These are phyloP conservation scores for Triglochin maritima DNA, from an alignment of 106 monocot genomes.

Conservation along the genomic window DNA sequence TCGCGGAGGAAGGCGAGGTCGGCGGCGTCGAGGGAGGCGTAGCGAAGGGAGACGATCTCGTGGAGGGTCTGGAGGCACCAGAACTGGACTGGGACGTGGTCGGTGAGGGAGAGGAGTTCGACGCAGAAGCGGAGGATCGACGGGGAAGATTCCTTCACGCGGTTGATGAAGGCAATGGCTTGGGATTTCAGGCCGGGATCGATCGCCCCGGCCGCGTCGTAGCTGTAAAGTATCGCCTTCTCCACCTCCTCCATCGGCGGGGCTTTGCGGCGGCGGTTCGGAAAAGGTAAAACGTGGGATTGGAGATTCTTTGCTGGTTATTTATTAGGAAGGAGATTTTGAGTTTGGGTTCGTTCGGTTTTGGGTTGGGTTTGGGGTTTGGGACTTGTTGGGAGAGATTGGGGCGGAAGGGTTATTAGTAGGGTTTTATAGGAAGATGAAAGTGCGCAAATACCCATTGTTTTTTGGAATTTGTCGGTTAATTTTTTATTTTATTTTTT, in stretches of 20 bases:
- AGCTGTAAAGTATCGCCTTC: conserved; percentile 59
- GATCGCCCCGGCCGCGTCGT: conserved; percentile 34
- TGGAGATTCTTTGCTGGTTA: neutral
- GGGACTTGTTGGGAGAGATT: neutral
- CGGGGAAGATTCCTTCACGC: conserved; percentile 25
- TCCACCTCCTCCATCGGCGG: conserved; percentile 81
- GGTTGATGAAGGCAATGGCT: conserved; percentile 51
- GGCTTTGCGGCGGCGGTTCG: neutral
- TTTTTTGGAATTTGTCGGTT: no score
- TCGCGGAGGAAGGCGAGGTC: conserved; percentile 42
- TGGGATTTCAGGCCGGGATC: conserved; percentile 37
- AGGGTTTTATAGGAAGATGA: neutral
- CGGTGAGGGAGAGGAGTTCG: conserved; percentile 41
- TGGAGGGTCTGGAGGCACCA: conserved; percentile 76
- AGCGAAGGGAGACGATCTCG: conserved; percentile 35
- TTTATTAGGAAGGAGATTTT: neutral
- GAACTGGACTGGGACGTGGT: conserved; percentile 43
- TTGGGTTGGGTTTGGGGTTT: neutral
- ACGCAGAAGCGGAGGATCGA: conserved; percentile 56
- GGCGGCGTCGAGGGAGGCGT: conserved; percentile 24
- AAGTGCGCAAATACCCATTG: neutral
- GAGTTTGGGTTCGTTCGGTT: neutral
- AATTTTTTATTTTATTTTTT: no score
- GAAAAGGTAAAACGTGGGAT: neutral
- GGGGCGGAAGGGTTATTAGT: neutral